Conservation (phyloP, 495 filamentous ascomycete genomes). For the Cercophora sp. region DNA sequence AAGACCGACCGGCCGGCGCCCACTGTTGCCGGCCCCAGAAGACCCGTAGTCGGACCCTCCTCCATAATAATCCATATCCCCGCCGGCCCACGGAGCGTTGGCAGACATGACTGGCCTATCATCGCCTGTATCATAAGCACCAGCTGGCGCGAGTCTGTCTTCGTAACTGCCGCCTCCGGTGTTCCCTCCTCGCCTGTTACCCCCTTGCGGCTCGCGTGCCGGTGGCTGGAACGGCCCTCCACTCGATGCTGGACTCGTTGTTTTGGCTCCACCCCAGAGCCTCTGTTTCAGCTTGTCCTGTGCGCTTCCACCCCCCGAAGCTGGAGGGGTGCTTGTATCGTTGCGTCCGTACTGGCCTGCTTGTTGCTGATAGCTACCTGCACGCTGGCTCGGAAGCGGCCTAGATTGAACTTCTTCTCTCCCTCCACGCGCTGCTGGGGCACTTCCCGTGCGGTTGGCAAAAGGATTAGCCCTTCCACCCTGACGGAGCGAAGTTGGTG, state of each 20-base stretch:
- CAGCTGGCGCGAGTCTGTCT: conserved; percentile 41
- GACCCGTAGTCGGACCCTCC: conserved; percentile 11
- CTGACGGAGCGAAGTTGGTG: conserved; percentile 49
- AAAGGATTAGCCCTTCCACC: conserved; percentile 31
- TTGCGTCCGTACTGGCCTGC: conserved; percentile 21
- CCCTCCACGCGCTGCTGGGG: not conserved
- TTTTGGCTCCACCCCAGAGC: conserved; percentile 44
- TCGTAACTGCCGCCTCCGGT: conserved; percentile 38
- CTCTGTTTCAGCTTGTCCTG: conserved; percentile 50
- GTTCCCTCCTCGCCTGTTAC: conserved; percentile 24
- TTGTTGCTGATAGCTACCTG: conserved; percentile 64
- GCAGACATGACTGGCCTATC: conserved; percentile 44
- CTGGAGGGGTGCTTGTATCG: conserved; percentile 31
- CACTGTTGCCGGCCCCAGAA: conserved; percentile 33
- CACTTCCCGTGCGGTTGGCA: conserved; percentile 13
- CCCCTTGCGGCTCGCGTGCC: conserved; percentile 22
- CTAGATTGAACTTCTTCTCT: conserved; percentile 6
- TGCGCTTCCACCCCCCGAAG: conserved; percentile 31
- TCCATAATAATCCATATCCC: conserved; percentile 33
- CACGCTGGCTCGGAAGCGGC: conserved; percentile 63
- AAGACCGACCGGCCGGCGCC: conserved; percentile 33
- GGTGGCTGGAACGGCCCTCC: conserved; percentile 38
- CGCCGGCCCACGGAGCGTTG: conserved; percentile 45
- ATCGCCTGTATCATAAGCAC: conserved; percentile 33
- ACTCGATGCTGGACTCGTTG: conserved; percentile 33